Evolutionary conservation across 768 basidiomycete genomes (phyloP), one percentile per base, ranked within the genome.

Genomic region (Rhizopogon sp.): DNA sequence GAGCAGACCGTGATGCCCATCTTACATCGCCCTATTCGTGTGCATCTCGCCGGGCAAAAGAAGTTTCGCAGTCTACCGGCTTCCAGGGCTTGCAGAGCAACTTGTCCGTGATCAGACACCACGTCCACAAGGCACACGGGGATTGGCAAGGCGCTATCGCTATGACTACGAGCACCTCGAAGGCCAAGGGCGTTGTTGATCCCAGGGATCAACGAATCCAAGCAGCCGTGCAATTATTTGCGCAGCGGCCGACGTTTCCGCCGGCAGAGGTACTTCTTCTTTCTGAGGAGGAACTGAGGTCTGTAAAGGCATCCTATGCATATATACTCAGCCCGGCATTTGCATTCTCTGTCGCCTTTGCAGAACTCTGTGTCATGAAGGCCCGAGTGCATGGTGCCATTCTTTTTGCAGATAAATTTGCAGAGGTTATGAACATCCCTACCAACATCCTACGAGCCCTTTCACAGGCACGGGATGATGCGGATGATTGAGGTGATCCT

Each of bases 231-330:
- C 51, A 61, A 54, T 5, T 25, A 62, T 59, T 70, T 65, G 37
- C 66, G 72, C 11, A 57, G 55, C 1, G 65, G 47, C 31, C 64
- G 72, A 0, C 7, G 39, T 39, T 64, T 70, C 25, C 25, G 25
- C 25, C 5, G 25, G 13, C 65, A 67, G 51, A 37, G 4, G 61
- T 62, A 39, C 17, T 52, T 1, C 47, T 63, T 6, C 66, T 63
- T 17, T 61, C 60, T 43, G 47, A 71, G 20, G 71, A 76, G 6
- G 67, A 77, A 46, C 60, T 85, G 5, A 49, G 58, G 43, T 47
- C 2, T 3, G 40, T 72, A 22, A 84, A 82, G 60, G 83, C 85
- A 0, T 85, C 86, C 0, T 82, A 73, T 40, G 85, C 87, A 0
- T 80, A 80, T 52, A 35, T 5, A 0, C 51, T 59, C n/a, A 58